Evolutionary conservation across 805 yeast genomes (phyloP), one percentile per base, ranked within the genome.

Genomic region (Pachysolen tannophilus): DNA sequence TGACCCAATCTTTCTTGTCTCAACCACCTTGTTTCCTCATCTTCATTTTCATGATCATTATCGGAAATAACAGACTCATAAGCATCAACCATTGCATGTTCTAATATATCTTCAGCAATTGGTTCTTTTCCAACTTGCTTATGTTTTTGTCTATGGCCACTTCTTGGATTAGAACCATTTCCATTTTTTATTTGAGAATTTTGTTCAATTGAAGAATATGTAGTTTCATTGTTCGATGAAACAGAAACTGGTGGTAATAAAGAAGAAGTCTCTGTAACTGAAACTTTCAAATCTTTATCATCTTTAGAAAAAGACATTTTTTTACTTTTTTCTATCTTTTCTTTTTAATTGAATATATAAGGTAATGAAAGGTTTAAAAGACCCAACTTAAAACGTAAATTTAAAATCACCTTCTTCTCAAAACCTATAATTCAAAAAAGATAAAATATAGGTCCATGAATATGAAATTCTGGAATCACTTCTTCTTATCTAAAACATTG

Each of bases 1-100:
- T 73, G 72, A 25, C 55, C 49, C 6, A 47, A 23, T 28, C 78
- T 57, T 39, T 66, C 69, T 41, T 75, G 78, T n/a, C 72, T 50
- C 16, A 71, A 51, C 72, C 77, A 72, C 5, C 65, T 44, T 5
- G 63, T 60, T 36, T 69, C 74, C 34, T 66, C 72, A 34, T 61
- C 63, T 10, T 53, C 53, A 14, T 40, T 44, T 5, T 37, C 52
- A 10, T 55, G 59, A 6, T 60, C 67, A 3, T 53, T 57, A n/a
- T 56, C 61, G 7, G 56, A 52, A 29, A 60, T 44, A 5, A 60
- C 48, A 3, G 69, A 62, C 25, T 60, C 67, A 35, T 63, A 65
- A 5, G 54, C 45, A 32, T 59, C 57, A 4, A 30, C 35, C 19
- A 39, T 37, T 3, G 41, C 43, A 26, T 38, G 35, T 15, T 40